A percentile compares a stretch with the other conserved stretches of the same genome.
Evolutionary conservation across 1,284 basidiomycete species (phyloP).

Genomic region (Ustilago nuda): DNA sequence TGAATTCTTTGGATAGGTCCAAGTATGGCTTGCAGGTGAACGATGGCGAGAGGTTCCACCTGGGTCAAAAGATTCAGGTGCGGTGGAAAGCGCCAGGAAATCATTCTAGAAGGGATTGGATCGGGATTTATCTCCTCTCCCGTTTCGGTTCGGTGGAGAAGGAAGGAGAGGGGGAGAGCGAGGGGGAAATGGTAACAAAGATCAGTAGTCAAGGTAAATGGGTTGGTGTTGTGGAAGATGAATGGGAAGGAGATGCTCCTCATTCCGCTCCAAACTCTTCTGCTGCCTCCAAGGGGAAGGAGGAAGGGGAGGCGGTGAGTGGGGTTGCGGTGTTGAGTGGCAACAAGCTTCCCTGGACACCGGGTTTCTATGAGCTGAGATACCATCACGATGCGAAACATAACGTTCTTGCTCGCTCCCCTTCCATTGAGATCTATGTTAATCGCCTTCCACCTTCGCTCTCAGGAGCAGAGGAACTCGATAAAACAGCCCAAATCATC

Average conservation of each 20-base stretch:
- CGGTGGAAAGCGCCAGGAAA: constrained; percentile 86
- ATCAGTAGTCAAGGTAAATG: constrained; percentile 90
- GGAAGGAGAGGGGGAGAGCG: constrained; percentile 35
- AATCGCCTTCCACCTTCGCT: constrained; percentile 75
- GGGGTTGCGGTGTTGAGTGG: constrained; percentile 69
- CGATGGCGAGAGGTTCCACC: constrained; percentile 76
- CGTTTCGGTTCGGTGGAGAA: constrained; percentile 39
- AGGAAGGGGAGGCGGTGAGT: not conserved
- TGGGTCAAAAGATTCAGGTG: constrained; percentile 88
- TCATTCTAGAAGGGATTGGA: constrained; percentile 96
- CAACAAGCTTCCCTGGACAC: constrained; percentile 79
- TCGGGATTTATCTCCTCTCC: constrained; percentile 80
- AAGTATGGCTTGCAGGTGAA: constrained; percentile 38
- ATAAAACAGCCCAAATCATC: constrained; percentile 74
- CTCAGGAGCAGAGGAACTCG: constrained; percentile 70
- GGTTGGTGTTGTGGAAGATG: constrained; percentile 88
- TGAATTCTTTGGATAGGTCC: constrained; percentile 48
- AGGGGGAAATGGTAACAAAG: constrained; percentile 73
- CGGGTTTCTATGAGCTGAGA: constrained; percentile 85
- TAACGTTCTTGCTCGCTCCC: constrained; percentile 87
- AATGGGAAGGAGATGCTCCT: constrained; percentile 86
- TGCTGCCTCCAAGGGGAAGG: not conserved
- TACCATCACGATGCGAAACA: constrained; percentile 79
- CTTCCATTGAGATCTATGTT: constrained; percentile 87
- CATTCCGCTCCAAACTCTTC: not conserved